A percentile compares a stretch with the other conserved stretches of the same genome.
phyloP scores from a whole-genome alignment of 2,329 filamentous ascomycete species.

The Sporothrix protearum region DNA sequence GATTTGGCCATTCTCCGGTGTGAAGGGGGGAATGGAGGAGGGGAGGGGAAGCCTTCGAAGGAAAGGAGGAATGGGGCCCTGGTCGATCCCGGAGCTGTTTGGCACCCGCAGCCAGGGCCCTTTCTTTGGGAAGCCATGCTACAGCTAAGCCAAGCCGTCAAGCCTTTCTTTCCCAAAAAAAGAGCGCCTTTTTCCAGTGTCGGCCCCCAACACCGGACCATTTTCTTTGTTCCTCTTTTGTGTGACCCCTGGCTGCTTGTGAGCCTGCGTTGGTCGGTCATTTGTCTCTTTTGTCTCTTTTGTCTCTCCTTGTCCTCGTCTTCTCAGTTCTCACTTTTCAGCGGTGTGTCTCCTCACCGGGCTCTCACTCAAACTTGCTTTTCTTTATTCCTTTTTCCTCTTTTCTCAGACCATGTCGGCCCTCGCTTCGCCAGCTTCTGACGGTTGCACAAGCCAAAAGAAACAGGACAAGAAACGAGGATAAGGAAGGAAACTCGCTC shows the following conservation, averaged over 20 bases:
- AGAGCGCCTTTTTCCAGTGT: not conserved
- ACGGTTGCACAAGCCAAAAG: not conserved
- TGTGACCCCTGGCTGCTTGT: not conserved
- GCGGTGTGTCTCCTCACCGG: not conserved
- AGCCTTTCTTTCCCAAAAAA: too few species aligned
- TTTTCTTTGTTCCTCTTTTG: not conserved
- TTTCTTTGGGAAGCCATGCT: not conserved
- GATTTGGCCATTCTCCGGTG: conserved; percentile 17
- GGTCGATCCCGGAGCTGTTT: conserved; percentile 15
- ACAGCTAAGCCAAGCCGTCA: not conserved
- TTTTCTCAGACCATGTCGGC: not conserved
- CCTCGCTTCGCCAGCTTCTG: not conserved
- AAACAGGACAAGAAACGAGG: not conserved
- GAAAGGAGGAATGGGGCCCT: not conserved
- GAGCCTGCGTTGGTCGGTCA: not conserved
- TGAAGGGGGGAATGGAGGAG: not conserved
- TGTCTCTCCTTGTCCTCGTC: not conserved
- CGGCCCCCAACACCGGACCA: not conserved
- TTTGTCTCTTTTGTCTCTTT: not conserved
- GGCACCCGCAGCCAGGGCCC: not conserved
- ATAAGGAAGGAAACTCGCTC: not conserved
- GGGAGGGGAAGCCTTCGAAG: too few species aligned
- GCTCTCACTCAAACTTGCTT: not conserved
- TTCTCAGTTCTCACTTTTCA: not conserved
- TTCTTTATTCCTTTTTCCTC: not conserved